Evolutionary conservation across 495 filamentous ascomycete species (phyloP).

Genomic region (Penicillium samsonianum): DNA sequence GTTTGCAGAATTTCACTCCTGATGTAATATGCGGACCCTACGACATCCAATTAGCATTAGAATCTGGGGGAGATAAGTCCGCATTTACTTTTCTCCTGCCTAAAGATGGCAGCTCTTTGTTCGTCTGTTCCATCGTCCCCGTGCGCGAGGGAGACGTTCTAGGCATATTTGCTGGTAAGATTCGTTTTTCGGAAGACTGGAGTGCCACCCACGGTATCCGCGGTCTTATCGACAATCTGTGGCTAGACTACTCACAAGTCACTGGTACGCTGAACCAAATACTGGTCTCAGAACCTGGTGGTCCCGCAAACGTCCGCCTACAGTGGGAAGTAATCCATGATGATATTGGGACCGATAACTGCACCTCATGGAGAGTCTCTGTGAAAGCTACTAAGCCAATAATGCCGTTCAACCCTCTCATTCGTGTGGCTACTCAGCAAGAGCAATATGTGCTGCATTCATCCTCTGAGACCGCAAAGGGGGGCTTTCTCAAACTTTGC

Average conservation of each 20-base stretch:
- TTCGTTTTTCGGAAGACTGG: too few relatives aligned
- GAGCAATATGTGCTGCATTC: conserved; percentile 26
- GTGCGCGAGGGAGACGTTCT: too few relatives aligned
- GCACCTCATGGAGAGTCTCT: conserved; percentile 21
- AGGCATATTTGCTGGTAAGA: too few relatives aligned
- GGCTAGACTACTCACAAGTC: conserved; percentile 29
- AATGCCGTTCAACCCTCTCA: conserved; percentile 18
- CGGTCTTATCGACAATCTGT: conserved; percentile 25
- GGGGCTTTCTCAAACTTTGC: conserved; percentile 16
- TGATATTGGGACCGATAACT: conserved; percentile 10
- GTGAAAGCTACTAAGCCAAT: conserved; percentile 24
- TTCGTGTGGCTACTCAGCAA: conserved; percentile 21
- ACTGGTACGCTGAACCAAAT: conserved; percentile 30
- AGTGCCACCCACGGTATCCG: too few relatives aligned
- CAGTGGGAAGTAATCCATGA: conserved; percentile 20
- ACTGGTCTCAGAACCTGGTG: conserved; percentile 17
- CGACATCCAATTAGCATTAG: too few relatives aligned
- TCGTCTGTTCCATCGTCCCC: too few relatives aligned
- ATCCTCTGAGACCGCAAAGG: conserved; percentile 15
- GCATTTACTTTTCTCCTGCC: too few relatives aligned
- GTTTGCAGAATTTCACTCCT: too few relatives aligned
- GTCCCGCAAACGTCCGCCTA: conserved; percentile 21
- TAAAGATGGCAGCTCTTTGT: too few relatives aligned
- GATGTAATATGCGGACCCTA: too few relatives aligned
- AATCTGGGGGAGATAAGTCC: too few relatives aligned